Evolutionary conservation across 306 rosid genomes (phyloP), one percentile per base, ranked within the genome.

Genomic region (Prunus padus): DNA sequence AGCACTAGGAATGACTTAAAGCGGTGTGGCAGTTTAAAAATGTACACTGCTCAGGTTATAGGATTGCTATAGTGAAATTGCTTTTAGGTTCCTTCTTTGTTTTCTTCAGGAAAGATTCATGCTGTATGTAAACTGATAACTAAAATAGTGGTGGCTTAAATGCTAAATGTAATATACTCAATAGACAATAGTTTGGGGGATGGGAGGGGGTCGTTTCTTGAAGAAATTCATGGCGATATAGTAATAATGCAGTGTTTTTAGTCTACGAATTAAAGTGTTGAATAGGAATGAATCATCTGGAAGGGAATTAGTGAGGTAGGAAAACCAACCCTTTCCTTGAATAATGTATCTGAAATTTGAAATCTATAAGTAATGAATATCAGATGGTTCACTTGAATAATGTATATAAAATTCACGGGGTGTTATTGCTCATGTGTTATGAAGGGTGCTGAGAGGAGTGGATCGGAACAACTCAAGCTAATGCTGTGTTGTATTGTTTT

Each of bases 61-160:
- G 33, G 49, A 4, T 37, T 14, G 23, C 37, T 11, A 4, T n/a
- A 33, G 15, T 30, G 74, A 13, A 30, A 25, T 8, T 2, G 3
- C 2, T 8, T 28, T 28, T 11, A 30, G 60, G 47, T 50, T 69
- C 61, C 16, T 14, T 71, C 12, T 7, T 26, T 30, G 3, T 15
- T 30, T n/a, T 47, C 51, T 47, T 7, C 5, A 6, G 42, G 20
- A 15, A 25, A 2, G 44, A 13, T 64, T 3, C 8, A 12, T 65
- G 3, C 49, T 65, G 6, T 16, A 2, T 37, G 49, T 37, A 37
- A 64, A 19, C 49, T 19, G 13, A 13, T 8, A 52, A 31, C 47
- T 13, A 23, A n/a, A 23, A n/a, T 52, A 19, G 74, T 70, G 57
- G 31, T 30, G 74, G 28, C 63, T 70, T 30, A 20, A 51, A 70